phyloP scores from a whole-genome alignment of 2,329 filamentous ascomycete species.

The Nemania sp. region DNA sequence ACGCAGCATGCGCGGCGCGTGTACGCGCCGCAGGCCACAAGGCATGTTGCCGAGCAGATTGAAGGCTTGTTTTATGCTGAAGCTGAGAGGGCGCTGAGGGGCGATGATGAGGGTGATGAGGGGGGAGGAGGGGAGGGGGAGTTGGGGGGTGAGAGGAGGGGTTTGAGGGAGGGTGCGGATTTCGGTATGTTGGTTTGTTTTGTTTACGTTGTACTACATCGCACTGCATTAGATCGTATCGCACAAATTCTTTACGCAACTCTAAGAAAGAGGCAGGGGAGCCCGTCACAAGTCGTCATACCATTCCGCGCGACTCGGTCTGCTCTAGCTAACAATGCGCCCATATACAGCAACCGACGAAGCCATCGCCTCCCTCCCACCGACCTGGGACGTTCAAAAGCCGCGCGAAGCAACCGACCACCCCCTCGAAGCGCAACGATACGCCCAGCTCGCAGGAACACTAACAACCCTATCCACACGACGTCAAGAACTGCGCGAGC shows the following conservation, averaged over 20 bases:
- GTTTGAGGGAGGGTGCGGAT: slow-evolving; percentile 30
- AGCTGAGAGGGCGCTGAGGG: slow-evolving; percentile 42
- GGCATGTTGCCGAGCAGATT: slow-evolving; percentile 74
- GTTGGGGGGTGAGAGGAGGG: slow-evolving; percentile 41
- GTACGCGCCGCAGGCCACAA: slow-evolving; percentile 69
- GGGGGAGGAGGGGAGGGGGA: slow-evolving; percentile 39
- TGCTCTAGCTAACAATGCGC: background rate
- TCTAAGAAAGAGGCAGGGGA: too few species aligned
- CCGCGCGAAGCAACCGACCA: slow-evolving; percentile 41
- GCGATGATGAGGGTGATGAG: slow-evolving; percentile 40
- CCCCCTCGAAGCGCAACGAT: slow-evolving; percentile 54
- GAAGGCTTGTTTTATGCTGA: slow-evolving; percentile 63
- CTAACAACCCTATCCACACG: slow-evolving; percentile 55
- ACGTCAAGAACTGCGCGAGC: slow-evolving; percentile 44
- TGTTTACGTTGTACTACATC: background rate
- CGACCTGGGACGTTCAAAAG: slow-evolving; percentile 48
- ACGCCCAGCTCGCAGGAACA: slow-evolving; percentile 52
- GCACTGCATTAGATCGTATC: too few species aligned
- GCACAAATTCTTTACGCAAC: too few species aligned
- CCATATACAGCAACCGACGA: slow-evolving; percentile 43
- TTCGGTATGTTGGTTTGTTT: slow-evolving; percentile 25
- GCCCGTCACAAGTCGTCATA: too few species aligned
- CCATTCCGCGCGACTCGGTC: background rate
- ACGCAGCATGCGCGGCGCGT: slow-evolving; percentile 67
- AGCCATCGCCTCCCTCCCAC: slow-evolving; percentile 52